Conservation (phyloP, 176 grass and related monocot species). For the Zoysia pacifica region DNA sequence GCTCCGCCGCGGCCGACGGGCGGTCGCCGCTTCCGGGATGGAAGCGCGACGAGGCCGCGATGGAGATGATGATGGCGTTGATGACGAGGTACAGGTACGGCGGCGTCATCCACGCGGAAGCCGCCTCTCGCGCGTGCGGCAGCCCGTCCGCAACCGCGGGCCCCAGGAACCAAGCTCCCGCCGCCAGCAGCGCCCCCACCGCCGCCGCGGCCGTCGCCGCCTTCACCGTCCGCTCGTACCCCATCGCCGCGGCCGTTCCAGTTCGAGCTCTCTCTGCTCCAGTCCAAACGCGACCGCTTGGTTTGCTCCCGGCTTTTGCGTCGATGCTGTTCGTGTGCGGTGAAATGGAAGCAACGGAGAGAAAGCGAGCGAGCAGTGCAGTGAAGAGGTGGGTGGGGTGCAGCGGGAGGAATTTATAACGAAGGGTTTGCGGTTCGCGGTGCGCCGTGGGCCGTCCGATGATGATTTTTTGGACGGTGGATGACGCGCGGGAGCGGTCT, state of each 20-base stretch:
- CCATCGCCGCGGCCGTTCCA: constrained; percentile 40
- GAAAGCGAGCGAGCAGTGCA: background rate
- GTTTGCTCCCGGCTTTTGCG: too few species aligned
- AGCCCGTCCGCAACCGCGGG: constrained; percentile 59
- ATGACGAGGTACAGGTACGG: constrained; percentile 91
- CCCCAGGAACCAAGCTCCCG: constrained; percentile 41
- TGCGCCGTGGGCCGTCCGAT: constrained; percentile 2
- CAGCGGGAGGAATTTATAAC: constrained; percentile 43
- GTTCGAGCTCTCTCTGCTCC: too few species aligned
- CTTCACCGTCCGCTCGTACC: constrained; percentile 48
- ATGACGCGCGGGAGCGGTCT: background rate
- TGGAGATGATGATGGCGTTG: constrained; percentile 96
- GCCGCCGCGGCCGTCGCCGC: constrained; percentile 23
- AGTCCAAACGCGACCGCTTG: too few species aligned
- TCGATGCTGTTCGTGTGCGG: too few species aligned
- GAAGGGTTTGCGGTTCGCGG: background rate
- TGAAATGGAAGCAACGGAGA: too few species aligned
- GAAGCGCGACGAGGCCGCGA: constrained; percentile 82
- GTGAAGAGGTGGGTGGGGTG: background rate
- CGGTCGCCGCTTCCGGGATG: constrained; percentile 19
- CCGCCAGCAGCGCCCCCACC: constrained; percentile 47
- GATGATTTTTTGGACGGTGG: background rate
- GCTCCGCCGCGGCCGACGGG: background rate
- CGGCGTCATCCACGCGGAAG: constrained; percentile 68
- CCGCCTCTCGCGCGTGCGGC: constrained; percentile 50